Evolutionary conservation across 208 protist species (phyloP).

Genomic region (Phytomonas serpens): DNA sequence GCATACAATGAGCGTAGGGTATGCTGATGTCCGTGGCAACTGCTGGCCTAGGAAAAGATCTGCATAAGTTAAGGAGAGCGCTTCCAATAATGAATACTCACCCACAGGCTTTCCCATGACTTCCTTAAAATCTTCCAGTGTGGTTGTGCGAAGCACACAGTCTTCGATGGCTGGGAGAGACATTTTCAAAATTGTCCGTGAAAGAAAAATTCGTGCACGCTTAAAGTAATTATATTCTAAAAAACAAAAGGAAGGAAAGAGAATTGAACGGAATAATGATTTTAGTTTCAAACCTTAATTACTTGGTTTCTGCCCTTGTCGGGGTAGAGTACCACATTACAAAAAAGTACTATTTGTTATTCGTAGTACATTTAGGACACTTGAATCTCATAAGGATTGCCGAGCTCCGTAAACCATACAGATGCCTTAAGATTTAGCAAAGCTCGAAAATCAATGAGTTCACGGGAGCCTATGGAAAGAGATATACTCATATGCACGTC

Average conservation of each 20-base stretch:
- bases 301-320: not conserved
- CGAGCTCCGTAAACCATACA: not conserved
- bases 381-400: not conserved
- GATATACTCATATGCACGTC: not conserved
- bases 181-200: slow-evolving; percentile 2
- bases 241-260: not conserved
- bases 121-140: slow-evolving; percentile 32
- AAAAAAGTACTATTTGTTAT: not conserved
- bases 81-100: slow-evolving; percentile 33
- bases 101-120: slow-evolving; percentile 30
- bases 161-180: slow-evolving; percentile 27
- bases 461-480: not conserved
- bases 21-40: slow-evolving; percentile 18
- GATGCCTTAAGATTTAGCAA: not conserved
- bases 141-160: slow-evolving; percentile 44
- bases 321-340: not conserved
- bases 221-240: not conserved
- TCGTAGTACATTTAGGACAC: not conserved
- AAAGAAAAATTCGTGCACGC: not conserved
- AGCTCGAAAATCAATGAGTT: not conserved
- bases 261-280: not conserved
- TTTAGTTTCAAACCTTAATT: not conserved
- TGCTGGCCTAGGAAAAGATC: slow-evolving; percentile 28
- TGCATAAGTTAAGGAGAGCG: slow-evolving; percentile 15
- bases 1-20: slow-evolving; percentile 39